Conservation (phyloP, 441 rosid genomes). For the Arabidopsis lyrata region DNA sequence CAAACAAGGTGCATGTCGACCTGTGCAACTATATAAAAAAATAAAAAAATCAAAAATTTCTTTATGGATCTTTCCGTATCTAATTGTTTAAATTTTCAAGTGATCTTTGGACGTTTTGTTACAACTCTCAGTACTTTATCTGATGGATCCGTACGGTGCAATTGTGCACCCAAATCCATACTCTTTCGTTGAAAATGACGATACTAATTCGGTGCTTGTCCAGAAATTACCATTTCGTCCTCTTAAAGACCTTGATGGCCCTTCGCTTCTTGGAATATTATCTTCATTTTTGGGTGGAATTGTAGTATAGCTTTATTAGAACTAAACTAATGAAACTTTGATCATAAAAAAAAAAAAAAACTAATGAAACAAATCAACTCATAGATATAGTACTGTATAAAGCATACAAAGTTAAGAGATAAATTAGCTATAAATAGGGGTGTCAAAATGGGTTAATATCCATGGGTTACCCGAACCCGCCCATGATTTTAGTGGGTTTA, state of each 20-base stretch:
- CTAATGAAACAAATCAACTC: background rate
- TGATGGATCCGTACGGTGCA: constrained; percentile 44
- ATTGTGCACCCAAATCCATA: constrained; percentile 39
- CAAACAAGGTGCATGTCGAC: constrained; percentile 12
- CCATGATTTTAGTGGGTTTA: no score
- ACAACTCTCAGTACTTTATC: constrained; percentile 35
- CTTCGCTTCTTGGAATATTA: background rate
- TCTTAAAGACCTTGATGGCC: background rate
- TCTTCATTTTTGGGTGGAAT: constrained; percentile 5
- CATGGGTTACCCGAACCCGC: no score
- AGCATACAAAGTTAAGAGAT: background rate
- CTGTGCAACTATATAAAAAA: background rate
- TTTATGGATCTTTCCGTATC: constrained; percentile 13
- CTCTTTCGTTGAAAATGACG: background rate
- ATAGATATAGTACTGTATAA: no score
- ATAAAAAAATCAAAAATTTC: background rate
- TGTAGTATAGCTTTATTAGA: no score
- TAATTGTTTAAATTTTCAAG: background rate
- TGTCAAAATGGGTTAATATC: no score
- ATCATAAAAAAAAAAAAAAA: no score
- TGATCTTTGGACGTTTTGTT: constrained; percentile 23
- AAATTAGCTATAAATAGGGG: background rate
- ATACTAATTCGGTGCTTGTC: constrained; percentile 1
- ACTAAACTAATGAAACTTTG: background rate
- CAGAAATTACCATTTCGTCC: constrained; percentile 16